Evolutionary conservation across 1,284 basidiomycete species (phyloP).

Genomic region (Microbotryum scabiosae): DNA sequence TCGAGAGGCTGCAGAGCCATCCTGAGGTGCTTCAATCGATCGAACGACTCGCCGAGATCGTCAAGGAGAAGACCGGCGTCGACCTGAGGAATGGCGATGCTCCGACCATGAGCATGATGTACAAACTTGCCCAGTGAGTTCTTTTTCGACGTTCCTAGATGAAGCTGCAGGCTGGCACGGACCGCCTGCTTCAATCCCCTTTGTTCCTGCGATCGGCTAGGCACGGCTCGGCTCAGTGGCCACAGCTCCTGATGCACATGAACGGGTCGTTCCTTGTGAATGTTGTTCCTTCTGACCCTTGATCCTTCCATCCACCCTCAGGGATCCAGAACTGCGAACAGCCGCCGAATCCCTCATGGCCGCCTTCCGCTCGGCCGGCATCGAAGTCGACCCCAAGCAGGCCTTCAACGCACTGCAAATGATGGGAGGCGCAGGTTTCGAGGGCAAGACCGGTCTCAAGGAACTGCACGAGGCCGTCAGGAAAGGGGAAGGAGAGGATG

Average conservation of each 20-base stretch:
- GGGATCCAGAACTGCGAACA: conserved; percentile 21
- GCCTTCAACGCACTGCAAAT: conserved; percentile 28
- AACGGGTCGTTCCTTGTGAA: neutral
- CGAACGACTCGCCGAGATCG: conserved; percentile 15
- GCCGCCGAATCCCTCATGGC: conserved; percentile 25
- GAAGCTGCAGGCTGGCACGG: neutral
- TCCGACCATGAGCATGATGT: conserved; percentile 26
- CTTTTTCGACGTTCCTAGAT: neutral
- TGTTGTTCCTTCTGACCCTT: neutral
- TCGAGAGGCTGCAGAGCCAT: conserved; percentile 14
- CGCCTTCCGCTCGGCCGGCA: conserved; percentile 8
- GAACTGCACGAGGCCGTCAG: too few relatives aligned
- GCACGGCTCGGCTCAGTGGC: neutral
- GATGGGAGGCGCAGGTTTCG: conserved; percentile 24
- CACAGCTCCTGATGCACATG: neutral
- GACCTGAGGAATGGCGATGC: conserved; percentile 19
- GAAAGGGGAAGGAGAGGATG: too few relatives aligned
- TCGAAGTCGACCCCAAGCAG: conserved; percentile 25
- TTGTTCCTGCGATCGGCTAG: neutral
- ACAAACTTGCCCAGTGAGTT: conserved; percentile 18
- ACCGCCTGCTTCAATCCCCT: too few relatives aligned
- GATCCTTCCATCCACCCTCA: neutral
- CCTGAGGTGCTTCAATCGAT: conserved; percentile 20
- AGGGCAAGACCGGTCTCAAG: neutral
- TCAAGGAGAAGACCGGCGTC: conserved; percentile 25